A percentile compares a stretch with the other conserved stretches of the same genome.
These are phyloP conservation scores for Verticillium nonalfalfae DNA, from an alignment of 2,329 filamentous ascomycete genomes.

Conservation along the genomic window DNA sequence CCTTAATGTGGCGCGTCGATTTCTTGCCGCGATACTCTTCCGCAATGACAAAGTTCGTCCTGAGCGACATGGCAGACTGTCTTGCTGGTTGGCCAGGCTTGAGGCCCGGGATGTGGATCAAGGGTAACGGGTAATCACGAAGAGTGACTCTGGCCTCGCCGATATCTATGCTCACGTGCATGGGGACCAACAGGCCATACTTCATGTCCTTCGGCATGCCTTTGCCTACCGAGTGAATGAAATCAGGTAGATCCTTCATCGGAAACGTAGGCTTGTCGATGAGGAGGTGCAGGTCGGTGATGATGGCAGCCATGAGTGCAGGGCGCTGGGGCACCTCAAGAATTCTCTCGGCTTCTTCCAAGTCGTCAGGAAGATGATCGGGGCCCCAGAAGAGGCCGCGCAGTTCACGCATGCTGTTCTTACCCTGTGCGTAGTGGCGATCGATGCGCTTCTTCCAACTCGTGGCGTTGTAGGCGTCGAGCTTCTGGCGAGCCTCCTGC, in stretches of 20 bases:
- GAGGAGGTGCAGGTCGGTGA: conserved; percentile 78
- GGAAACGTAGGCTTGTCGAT: conserved; percentile 94
- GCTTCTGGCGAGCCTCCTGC: conserved; percentile 66
- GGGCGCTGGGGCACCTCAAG: conserved; percentile 81
- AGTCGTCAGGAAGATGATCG: conserved; percentile 73
- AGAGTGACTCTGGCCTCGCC: conserved; percentile 82
- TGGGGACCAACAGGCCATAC: conserved; percentile 83
- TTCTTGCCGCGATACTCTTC: conserved; percentile 82
- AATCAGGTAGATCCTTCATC: conserved; percentile 71
- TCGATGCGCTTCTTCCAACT: conserved; percentile 94
- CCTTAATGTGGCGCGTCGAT: conserved; percentile 72
- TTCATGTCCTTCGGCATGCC: conserved; percentile 90
- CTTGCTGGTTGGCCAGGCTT: conserved; percentile 73
- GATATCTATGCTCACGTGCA: conserved; percentile 85
- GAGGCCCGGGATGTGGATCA: conserved; percentile 83
- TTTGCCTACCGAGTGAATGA: conserved; percentile 87
- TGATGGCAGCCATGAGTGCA: conserved; percentile 70
- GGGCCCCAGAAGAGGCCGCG: conserved; percentile 75
- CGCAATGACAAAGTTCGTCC: conserved; percentile 89
- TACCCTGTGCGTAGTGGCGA: conserved; percentile 61
- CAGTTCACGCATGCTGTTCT: conserved; percentile 69
- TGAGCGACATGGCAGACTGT: conserved; percentile 74
- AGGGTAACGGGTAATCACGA: conserved; percentile 86
- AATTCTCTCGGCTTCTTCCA: conserved; percentile 78
- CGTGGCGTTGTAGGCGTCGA: conserved; percentile 77